A percentile compares a stretch with the other conserved stretches of the same genome.
phyloP scores from a whole-genome alignment of 1,284 basidiomycete genomes.

The Mycosarcoma maydis region DNA sequence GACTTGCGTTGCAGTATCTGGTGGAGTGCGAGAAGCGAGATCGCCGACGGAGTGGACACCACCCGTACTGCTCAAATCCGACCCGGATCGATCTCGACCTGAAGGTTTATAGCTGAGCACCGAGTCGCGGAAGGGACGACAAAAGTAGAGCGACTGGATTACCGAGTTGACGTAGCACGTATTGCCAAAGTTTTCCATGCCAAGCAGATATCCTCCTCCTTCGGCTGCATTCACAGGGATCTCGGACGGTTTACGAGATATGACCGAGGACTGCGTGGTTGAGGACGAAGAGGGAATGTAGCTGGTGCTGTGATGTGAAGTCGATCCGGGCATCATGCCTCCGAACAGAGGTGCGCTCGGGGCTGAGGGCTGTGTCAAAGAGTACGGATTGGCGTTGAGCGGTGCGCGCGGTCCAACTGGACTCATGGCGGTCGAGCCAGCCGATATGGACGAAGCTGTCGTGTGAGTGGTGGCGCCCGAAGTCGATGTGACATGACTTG shows the following conservation, averaged over 20 bases:
- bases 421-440: slow-evolving; percentile 16
- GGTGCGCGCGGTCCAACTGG: slow-evolving; percentile 14
- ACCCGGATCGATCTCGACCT: slow-evolving; percentile 15
- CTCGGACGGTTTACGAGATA: slow-evolving; percentile 26
- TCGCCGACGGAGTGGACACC: slow-evolving; percentile 8
- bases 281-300: slow-evolving; percentile 33
- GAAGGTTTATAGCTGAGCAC: slow-evolving; percentile 68
- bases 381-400: slow-evolving; percentile 33
- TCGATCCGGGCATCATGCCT: slow-evolving; percentile 25
- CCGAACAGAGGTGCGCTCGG: slow-evolving; percentile 24
- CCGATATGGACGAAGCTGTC: slow-evolving; percentile 9
- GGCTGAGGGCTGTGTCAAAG: slow-evolving; percentile 6
- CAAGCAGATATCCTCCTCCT: slow-evolving; percentile 48
- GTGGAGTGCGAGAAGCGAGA: slow-evolving; percentile 6
- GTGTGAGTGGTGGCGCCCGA: slow-evolving; percentile 3
- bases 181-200: slow-evolving; percentile 64
- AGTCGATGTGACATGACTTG: slow-evolving; percentile 2
- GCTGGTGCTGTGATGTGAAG: slow-evolving; percentile 38
- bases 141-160: slow-evolving; percentile 91
- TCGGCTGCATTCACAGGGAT: slow-evolving; percentile 37
- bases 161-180: slow-evolving; percentile 91
- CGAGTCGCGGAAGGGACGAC: slow-evolving; percentile 81
- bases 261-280: slow-evolving; percentile 30
- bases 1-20: slow-evolving; percentile 13
- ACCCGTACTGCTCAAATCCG: slow-evolving; percentile 9